Evolutionary conservation across 1,139 yeast species (phyloP).

Genomic region (Zygosaccharomyces pseudobailii): DNA sequence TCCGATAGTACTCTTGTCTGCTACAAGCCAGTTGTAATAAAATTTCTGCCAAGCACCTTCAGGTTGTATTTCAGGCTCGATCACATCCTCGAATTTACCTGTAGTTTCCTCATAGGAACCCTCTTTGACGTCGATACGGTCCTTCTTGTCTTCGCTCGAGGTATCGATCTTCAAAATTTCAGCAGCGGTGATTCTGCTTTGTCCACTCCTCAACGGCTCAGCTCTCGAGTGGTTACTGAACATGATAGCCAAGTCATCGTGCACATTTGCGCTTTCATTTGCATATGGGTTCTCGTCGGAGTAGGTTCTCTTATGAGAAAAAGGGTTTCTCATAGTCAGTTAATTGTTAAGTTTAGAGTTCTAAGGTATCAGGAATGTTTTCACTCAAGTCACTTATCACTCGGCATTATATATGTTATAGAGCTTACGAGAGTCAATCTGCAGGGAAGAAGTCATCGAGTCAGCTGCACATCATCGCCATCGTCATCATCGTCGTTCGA

Average conservation of each 20-base stretch:
- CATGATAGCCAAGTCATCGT: slow-evolving; percentile 13
- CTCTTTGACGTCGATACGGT: neutral
- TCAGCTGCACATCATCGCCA: neutral
- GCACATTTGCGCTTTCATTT: neutral
- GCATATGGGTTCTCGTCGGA: neutral
- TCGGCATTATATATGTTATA: neutral
- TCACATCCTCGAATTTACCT: slow-evolving; percentile 2
- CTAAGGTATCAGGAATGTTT: no score
- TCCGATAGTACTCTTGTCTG: slow-evolving; percentile 24
- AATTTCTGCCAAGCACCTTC: slow-evolving; percentile 22
- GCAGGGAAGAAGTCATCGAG: neutral
- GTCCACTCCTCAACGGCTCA: slow-evolving; percentile 1
- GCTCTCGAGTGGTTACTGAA: slow-evolving; percentile 9
- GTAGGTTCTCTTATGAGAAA: no score
- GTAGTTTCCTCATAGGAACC: neutral
- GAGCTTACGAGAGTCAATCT: neutral
- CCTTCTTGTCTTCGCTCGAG: neutral
- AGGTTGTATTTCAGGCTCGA: slow-evolving; percentile 12
- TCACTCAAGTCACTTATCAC: neutral
- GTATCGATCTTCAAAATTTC: neutral
- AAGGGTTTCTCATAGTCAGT: neutral
- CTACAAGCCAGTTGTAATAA: slow-evolving; percentile 24
- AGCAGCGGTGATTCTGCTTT: neutral
- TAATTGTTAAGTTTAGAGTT: neutral
- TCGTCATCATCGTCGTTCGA: neutral